Evolutionary conservation across 2,329 filamentous ascomycete species (phyloP).

Genomic region (Neonectria ditissima): DNA sequence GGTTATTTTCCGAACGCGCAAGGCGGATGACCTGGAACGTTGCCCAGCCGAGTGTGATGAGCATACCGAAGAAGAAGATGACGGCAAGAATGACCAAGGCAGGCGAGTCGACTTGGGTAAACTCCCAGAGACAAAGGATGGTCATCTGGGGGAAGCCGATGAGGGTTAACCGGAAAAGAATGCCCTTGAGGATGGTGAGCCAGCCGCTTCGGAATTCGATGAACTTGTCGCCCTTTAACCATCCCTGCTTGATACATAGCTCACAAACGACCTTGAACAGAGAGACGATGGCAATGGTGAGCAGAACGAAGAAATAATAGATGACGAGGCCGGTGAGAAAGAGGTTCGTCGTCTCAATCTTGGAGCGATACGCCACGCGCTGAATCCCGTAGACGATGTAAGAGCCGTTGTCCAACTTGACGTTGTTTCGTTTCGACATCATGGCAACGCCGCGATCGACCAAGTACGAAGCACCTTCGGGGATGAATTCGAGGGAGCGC

Average conservation of each 20-base stretch:
- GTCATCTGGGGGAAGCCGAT: constrained; percentile 93
- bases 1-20: constrained; percentile 90
- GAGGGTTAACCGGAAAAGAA: constrained; percentile 87
- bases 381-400: constrained; percentile 83
- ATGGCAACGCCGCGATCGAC: constrained; percentile 66
- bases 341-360: constrained; percentile 89
- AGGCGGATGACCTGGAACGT: constrained; percentile 91
- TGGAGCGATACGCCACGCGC: constrained; percentile 87
- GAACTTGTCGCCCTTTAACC: constrained; percentile 87
- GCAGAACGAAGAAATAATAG: constrained; percentile 84
- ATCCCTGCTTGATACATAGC: constrained; percentile 76
- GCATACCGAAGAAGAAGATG: constrained; percentile 86
- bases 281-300: constrained; percentile 78
- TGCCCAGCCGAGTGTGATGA: constrained; percentile 82
- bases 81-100: constrained; percentile 88
- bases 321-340: constrained; percentile 93
- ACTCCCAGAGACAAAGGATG: constrained; percentile 92
- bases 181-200: constrained; percentile 91
- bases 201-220: constrained; percentile 94
- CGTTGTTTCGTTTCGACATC: constrained; percentile 66
- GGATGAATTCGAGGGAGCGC: constrained; percentile 58
- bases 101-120: constrained; percentile 85
- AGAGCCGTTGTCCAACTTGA: constrained; percentile 65
- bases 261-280: constrained; percentile 86
- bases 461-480: constrained; percentile 53